A percentile compares a stretch with the other conserved stretches of the same genome.
Evolutionary conservation across 228 moss, liverwort and hornwort genomes (phyloP).

Genomic region (Sphagnum magellanicum): DNA sequence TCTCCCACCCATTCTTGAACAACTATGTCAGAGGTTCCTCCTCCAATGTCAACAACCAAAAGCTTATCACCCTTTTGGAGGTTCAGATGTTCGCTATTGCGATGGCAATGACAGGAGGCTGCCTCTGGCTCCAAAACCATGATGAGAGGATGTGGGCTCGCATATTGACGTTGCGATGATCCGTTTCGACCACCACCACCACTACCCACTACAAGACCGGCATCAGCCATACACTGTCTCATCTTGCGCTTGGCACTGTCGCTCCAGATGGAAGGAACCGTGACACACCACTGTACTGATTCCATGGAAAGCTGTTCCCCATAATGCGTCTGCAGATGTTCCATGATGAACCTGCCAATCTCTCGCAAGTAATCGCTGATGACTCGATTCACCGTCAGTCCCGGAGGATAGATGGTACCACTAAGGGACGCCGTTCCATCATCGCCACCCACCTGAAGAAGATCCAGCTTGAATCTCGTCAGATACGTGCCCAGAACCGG

Average conservation of each 20-base stretch:
- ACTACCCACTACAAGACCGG: conserved; percentile 21
- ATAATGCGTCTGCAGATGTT: conserved; percentile 11
- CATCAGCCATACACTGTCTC: conserved; percentile 34
- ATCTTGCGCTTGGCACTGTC: conserved; percentile 44
- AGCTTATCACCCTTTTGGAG: background rate
- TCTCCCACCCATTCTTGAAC: background rate
- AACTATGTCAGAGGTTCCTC: conserved; percentile 3
- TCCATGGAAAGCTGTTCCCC: conserved; percentile 16
- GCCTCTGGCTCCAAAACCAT: conserved; percentile 52
- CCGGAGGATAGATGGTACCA: conserved; percentile 8
- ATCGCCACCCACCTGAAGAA: conserved; percentile 12
- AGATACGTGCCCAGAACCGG: conserved; percentile 6
- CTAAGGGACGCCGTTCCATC: conserved; percentile 6
- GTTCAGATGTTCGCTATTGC: conserved; percentile 1
- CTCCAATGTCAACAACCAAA: conserved; percentile 7
- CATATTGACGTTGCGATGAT: background rate
- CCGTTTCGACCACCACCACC: conserved; percentile 1
- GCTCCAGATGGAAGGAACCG: conserved; percentile 63
- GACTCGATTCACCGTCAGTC: conserved; percentile 15
- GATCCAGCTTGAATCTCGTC: conserved; percentile 43
- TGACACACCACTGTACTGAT: conserved; percentile 52
- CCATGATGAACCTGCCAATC: conserved; percentile 22
- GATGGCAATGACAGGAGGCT: conserved; percentile 41
- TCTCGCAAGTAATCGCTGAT: conserved; percentile 38
- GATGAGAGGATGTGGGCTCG: conserved; percentile 32